Conservation (phyloP, 2,329 filamentous ascomycete species). For the Emergomyces pasteurianus region DNA sequence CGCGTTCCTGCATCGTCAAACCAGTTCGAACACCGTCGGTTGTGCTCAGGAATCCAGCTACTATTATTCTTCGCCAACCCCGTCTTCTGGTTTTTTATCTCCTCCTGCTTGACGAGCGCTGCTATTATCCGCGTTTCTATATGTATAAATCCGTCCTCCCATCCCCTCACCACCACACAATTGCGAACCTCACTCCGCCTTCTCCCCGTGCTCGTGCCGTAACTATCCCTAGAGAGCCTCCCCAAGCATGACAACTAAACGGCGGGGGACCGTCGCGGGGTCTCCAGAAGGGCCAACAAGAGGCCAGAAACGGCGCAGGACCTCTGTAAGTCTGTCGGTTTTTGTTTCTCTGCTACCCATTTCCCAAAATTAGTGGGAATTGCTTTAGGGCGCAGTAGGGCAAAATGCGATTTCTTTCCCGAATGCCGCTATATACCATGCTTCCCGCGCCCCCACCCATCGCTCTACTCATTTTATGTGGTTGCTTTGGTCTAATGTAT, state of each 20-base stretch:
- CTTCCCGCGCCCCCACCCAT: neutral
- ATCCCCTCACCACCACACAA: neutral
- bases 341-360: neutral
- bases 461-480: neutral
- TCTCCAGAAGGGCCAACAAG: slow-evolving; percentile 8
- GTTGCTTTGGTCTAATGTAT: neutral
- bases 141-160: neutral
- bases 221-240: slow-evolving; percentile 3
- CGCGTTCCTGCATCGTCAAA: neutral
- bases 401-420: neutral
- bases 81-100: slow-evolving; percentile 18
- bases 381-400: neutral
- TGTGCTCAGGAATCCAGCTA: slow-evolving; percentile 4
- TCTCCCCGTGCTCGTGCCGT: neutral
- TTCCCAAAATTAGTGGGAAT: neutral
- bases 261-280: slow-evolving; percentile 39
- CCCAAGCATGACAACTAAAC: slow-evolving; percentile 13
- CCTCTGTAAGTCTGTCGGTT: slow-evolving; percentile 8
- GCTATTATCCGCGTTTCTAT: neutral
- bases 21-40: neutral
- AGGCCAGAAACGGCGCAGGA: slow-evolving; percentile 10
- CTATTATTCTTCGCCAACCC: slow-evolving; percentile 13
- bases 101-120: neutral
- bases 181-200: neutral
- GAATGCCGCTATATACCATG: neutral